Evolutionary conservation across 768 basidiomycete species (phyloP).

Genomic region (Leccinum fibrillosum): DNA sequence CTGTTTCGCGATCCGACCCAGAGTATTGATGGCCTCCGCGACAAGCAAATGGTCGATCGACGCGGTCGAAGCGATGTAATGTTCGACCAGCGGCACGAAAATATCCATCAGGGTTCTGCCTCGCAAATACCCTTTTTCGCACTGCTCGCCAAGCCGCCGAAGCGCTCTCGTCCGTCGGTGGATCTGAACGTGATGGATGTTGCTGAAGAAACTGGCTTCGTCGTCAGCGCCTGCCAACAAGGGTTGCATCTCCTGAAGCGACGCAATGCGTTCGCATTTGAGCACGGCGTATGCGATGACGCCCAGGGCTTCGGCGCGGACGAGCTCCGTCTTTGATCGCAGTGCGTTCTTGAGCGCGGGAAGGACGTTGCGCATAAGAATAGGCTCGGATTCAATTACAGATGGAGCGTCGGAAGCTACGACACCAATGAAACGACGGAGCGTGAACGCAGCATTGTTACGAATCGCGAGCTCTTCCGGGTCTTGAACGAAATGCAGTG

Average conservation of each 20-base stretch:
- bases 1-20: constrained; percentile 72
- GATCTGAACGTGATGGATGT: constrained; percentile 89
- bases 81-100: constrained; percentile 83
- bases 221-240: constrained; percentile 85
- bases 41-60: constrained; percentile 74
- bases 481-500: constrained; percentile 85
- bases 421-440: constrained; percentile 75
- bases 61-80: constrained; percentile 53
- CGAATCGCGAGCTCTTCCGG: constrained; percentile 84
- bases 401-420: constrained; percentile 32
- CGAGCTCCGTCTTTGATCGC: constrained; percentile 76
- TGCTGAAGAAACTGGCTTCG: constrained; percentile 96
- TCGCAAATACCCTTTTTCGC: constrained; percentile 59
- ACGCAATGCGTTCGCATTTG: constrained; percentile 53
- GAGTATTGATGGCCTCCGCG: constrained; percentile 81
- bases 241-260: constrained; percentile 75
- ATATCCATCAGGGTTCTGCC: constrained; percentile 74
- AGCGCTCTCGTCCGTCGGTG: constrained; percentile 88
- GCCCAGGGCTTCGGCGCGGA: constrained; percentile 78
- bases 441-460: constrained; percentile 69
- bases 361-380: constrained; percentile 64
- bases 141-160: constrained; percentile 76
- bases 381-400: constrained; percentile 43
- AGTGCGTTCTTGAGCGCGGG: constrained; percentile 80
- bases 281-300: constrained; percentile 76